A percentile compares a stretch with the other conserved stretches of the same genome.
Conservation (phyloP, 352 stramenopile genomes). For the Phytophthora vignae region DNA sequence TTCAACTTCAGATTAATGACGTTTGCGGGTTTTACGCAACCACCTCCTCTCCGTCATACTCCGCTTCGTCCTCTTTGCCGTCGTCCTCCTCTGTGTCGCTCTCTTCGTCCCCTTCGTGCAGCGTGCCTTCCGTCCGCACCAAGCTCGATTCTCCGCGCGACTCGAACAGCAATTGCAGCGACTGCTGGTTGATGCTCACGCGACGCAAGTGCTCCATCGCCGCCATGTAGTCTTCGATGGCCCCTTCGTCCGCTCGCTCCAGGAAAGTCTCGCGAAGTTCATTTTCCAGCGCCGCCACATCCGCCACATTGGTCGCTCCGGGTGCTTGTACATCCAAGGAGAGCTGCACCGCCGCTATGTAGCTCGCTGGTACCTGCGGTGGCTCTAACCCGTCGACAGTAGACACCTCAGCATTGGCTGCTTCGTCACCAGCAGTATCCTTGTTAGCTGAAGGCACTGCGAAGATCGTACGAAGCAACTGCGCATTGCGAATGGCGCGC, state of each 20-base stretch:
- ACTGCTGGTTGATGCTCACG: constrained; percentile 45
- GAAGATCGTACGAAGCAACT: constrained; percentile 44
- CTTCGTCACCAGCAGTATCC: constrained; percentile 16
- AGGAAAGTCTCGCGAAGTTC: constrained; percentile 72
- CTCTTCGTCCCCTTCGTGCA: constrained; percentile 38
- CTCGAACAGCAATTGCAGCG: constrained; percentile 25
- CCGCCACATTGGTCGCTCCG: constrained; percentile 14
- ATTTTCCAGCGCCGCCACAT: constrained; percentile 69
- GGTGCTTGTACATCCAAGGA: constrained; percentile 19
- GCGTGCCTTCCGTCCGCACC: constrained; percentile 4
- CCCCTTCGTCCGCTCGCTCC: constrained; percentile 57
- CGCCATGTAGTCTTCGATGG: constrained; percentile 76
- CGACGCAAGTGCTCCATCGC: constrained; percentile 72
- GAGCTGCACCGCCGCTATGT: constrained; percentile 47
- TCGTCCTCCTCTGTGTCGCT: constrained; percentile 42
- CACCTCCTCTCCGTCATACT: constrained; percentile 21
- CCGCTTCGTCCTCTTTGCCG: constrained; percentile 21
- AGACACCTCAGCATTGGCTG: background rate
- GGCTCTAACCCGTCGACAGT: background rate
- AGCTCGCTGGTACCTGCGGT: constrained; percentile 24
- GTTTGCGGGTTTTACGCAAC: constrained; percentile 1
- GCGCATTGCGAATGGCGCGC: constrained; percentile 58
- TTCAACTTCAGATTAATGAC: constrained; percentile 31
- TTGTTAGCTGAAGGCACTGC: background rate
- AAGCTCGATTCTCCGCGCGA: constrained; percentile 16